phyloP scores from a whole-genome alignment of 768 basidiomycete genomes.

The Leccinum boreale region DNA sequence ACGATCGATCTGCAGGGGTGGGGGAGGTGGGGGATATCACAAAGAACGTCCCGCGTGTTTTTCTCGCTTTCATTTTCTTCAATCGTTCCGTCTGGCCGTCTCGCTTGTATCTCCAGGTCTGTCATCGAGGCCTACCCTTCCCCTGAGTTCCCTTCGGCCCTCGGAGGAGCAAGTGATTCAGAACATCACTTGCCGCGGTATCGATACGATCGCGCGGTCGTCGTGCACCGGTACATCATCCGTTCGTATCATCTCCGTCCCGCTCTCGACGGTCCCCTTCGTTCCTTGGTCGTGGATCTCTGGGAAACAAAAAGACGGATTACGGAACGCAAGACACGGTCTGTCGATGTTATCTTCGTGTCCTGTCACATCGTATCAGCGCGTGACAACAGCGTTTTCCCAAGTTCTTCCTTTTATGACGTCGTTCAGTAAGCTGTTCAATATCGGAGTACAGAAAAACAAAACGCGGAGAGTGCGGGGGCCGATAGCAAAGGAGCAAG shows the following conservation, averaged over 20 bases:
- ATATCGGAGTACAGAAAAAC: background rate
- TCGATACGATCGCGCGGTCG: background rate
- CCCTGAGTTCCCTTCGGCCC: background rate
- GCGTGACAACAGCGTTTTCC: background rate
- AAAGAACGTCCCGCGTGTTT: background rate
- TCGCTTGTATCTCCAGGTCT: background rate
- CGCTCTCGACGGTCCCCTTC: background rate
- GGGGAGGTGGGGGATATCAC: background rate
- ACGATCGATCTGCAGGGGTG: background rate
- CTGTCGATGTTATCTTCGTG: background rate
- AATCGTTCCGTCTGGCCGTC: background rate
- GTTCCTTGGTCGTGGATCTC: background rate
- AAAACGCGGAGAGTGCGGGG: background rate
- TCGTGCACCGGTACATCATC: background rate
- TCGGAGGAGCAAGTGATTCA: background rate
- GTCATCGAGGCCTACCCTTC: background rate
- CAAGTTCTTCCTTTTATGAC: background rate
- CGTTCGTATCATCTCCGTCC: background rate
- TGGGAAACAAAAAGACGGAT: background rate
- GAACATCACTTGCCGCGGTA: background rate
- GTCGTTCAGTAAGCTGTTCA: background rate
- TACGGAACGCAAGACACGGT: background rate
- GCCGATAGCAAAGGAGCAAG: background rate
- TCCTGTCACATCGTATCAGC: background rate
- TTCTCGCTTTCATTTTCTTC: background rate